Percentiles rank a stretch among this genome's conserved stretches.
phyloP scores from a whole-genome alignment of 177 flowering plant genomes.

The Vitis hybrid region DNA sequence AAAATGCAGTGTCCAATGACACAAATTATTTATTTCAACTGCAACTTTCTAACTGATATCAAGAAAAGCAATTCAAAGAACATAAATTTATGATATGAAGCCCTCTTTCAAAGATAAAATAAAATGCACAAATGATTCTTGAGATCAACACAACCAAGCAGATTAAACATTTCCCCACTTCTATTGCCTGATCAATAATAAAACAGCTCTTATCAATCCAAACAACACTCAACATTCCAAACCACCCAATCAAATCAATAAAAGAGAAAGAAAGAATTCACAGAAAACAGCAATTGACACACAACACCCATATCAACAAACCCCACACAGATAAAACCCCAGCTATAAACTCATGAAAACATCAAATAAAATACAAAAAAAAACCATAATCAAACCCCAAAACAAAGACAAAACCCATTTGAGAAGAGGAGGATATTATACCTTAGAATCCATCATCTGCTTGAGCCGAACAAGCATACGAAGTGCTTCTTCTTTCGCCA shows the following conservation, averaged over 20 bases:
- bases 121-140: too few relatives aligned
- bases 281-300: neutral
- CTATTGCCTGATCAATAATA: neutral
- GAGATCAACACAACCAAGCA: neutral
- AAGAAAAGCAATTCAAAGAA: too few relatives aligned
- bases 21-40: too few relatives aligned
- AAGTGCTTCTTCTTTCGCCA: conserved; percentile 64
- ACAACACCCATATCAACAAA: neutral
- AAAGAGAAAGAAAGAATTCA: neutral
- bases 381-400: neutral
- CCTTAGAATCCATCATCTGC: conserved; percentile 72
- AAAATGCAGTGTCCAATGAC: too few relatives aligned
- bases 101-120: too few relatives aligned
- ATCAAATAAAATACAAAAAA: neutral
- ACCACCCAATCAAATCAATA: too few relatives aligned
- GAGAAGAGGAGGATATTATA: conserved; percentile 11
- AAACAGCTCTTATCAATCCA: too few relatives aligned
- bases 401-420: neutral
- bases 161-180: neutral
- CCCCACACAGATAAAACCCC: neutral
- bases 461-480: conserved; percentile 65
- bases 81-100: too few relatives aligned
- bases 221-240: too few relatives aligned
- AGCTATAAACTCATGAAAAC: neutral
- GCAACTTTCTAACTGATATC: too few relatives aligned